Percentiles rank a stretch among this genome's conserved stretches.
Conservation (phyloP, 805 yeast genomes). For the Schwanniomyces yamadae region DNA sequence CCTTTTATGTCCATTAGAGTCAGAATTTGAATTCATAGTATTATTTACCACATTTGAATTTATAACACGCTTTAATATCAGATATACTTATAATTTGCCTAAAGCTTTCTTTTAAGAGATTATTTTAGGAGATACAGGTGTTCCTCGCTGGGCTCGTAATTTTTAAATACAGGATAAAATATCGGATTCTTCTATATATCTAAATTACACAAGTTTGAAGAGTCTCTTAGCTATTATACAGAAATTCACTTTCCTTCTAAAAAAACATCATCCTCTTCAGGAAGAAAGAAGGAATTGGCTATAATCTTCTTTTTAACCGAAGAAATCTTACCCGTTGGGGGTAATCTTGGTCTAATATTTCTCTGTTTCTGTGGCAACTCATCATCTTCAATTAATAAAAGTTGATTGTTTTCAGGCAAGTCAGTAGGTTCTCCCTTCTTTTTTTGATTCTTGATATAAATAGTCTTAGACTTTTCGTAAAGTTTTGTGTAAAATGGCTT, state of each 20-base stretch:
- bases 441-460: conserved; percentile 38
- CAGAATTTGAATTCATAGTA: conserved; percentile 5
- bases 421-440: conserved; percentile 39
- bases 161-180: too few relatives aligned
- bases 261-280: conserved; percentile 21
- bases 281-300: conserved; percentile 53
- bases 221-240: conserved; percentile 3
- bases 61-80: too few relatives aligned
- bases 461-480: conserved; percentile 45
- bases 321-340: conserved; percentile 86
- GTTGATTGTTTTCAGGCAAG: conserved; percentile 36
- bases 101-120: too few relatives aligned
- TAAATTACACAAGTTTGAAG: too few relatives aligned
- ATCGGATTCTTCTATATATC: too few relatives aligned
- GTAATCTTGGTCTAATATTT: conserved; percentile 72
- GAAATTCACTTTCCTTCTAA: too few relatives aligned
- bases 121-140: too few relatives aligned
- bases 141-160: too few relatives aligned
- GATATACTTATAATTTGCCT: too few relatives aligned
- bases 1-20: conserved; percentile 3
- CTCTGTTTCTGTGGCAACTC: conserved; percentile 79
- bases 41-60: conserved; percentile 1
- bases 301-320: conserved; percentile 63
- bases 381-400: conserved; percentile 70
- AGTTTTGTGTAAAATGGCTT: conserved; percentile 48